Evolutionary conservation across 176 grass and related monocot genomes (phyloP).

Genomic region (Raddia guianensis): DNA sequence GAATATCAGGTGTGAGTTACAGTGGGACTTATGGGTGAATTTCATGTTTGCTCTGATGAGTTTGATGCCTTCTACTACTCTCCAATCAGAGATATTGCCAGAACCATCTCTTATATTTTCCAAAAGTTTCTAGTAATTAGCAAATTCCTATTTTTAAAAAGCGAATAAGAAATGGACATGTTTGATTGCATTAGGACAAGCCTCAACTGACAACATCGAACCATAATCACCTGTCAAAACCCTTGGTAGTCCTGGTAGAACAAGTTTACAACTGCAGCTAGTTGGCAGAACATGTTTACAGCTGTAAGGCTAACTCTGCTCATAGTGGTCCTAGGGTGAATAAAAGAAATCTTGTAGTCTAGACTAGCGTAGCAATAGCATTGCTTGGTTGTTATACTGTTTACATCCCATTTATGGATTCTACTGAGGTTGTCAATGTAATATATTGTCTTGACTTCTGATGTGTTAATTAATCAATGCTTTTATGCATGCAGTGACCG

Average conservation of each 20-base stretch:
- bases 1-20: conserved; percentile 69
- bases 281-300: background rate
- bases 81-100: background rate
- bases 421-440: background rate
- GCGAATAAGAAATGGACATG: background rate
- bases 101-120: background rate
- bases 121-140: background rate
- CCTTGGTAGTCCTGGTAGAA: too few relatives aligned
- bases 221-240: background rate
- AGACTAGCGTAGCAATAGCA: background rate
- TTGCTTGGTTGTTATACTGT: background rate
- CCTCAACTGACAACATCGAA: background rate
- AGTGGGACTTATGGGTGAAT: background rate
- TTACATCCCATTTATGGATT: conserved; percentile 7
- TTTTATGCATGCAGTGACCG: conserved; percentile 51
- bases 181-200: background rate
- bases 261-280: too few relatives aligned
- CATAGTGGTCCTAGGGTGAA: background rate
- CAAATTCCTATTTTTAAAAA: background rate
- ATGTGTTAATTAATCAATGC: background rate
- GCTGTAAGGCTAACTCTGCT: background rate
- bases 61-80: background rate
- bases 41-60: background rate
- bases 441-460: conserved; percentile 6
- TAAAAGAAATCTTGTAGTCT: background rate